A percentile compares a stretch with the other conserved stretches of the same genome.
These are phyloP conservation scores for Tolypocladium capitatum DNA, from an alignment of 2,329 filamentous ascomycete genomes.

Conservation along the genomic window DNA sequence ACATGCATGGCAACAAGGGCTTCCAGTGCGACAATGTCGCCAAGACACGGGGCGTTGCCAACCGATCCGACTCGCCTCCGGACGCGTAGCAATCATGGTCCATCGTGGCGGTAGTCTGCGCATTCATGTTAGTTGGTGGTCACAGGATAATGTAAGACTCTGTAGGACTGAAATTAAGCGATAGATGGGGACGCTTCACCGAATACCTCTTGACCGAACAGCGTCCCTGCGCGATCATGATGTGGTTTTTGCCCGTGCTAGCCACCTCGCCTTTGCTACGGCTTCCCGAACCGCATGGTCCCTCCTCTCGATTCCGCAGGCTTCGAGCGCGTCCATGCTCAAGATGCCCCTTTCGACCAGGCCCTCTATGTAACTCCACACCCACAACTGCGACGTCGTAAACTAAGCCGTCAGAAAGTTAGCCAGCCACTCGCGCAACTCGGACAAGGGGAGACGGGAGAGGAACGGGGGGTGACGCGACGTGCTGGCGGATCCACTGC, in stretches of 20 bases:
- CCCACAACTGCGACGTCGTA: neutral
- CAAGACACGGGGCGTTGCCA: rapidly evolving
- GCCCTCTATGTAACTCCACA: neutral
- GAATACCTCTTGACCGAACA: no score
- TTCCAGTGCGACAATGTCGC: conserved; percentile 12
- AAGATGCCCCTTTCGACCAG: neutral
- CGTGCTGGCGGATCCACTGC: no score
- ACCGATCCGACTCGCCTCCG: no score
- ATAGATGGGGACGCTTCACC: neutral
- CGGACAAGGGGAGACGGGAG: neutral
- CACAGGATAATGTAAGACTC: neutral
- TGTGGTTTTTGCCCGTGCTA: neutral
- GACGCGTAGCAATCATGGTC: neutral
- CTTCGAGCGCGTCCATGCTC: neutral
- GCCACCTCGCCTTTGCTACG: neutral
- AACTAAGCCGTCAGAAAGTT: neutral
- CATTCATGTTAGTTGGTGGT: neutral
- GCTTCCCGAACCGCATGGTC: neutral
- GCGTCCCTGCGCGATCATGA: neutral
- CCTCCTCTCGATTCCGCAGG: neutral
- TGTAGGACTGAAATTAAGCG: neutral
- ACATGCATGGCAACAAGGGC: conserved; percentile 11
- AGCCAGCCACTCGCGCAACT: neutral
- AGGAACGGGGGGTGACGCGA: neutral
- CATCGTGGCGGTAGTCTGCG: neutral